phyloP scores from a whole-genome alignment of 2,329 filamentous ascomycete genomes.

The Pestalotiopsis sp. region DNA sequence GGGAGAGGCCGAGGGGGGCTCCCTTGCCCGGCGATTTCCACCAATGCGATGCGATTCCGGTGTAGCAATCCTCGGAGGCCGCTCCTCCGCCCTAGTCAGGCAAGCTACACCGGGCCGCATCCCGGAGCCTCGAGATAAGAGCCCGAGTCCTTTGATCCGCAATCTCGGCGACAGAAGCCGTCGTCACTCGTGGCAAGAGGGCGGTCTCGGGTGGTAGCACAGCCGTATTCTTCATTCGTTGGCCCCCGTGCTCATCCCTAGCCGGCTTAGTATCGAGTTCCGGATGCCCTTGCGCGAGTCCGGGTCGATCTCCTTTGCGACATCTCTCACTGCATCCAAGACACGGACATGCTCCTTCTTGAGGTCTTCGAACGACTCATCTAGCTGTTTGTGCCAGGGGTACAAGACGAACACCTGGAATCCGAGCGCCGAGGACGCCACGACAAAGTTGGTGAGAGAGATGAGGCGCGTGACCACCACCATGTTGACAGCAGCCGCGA shows the following conservation, averaged over 20 bases:
- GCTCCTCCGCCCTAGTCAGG: neutral
- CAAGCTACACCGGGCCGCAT: constrained; percentile 2
- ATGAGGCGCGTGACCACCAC: constrained; percentile 43
- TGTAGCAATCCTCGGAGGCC: neutral
- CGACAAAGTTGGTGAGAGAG: constrained; percentile 66
- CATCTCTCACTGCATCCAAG: constrained; percentile 35
- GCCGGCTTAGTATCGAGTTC: constrained; percentile 28
- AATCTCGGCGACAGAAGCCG: neutral
- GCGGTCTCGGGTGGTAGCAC: neutral
- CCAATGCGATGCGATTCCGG: constrained; percentile 2
- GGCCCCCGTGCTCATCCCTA: constrained; percentile 12
- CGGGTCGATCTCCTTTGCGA: constrained; percentile 32
- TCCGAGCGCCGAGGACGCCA: constrained; percentile 64
- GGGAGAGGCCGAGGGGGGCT: neutral
- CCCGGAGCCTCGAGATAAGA: neutral
- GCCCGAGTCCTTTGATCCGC: neutral
- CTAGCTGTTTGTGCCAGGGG: constrained; percentile 70
- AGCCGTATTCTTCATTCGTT: neutral
- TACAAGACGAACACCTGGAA: constrained; percentile 74
- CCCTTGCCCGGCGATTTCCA: neutral
- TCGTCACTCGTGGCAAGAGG: neutral
- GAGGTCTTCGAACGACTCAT: constrained; percentile 61
- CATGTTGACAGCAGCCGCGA: neutral
- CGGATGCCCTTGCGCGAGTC: constrained; percentile 30
- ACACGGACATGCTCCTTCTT: constrained; percentile 59